Evolutionary conservation across 495 filamentous ascomycete species (phyloP).

Genomic region (Neurospora tetraspora): DNA sequence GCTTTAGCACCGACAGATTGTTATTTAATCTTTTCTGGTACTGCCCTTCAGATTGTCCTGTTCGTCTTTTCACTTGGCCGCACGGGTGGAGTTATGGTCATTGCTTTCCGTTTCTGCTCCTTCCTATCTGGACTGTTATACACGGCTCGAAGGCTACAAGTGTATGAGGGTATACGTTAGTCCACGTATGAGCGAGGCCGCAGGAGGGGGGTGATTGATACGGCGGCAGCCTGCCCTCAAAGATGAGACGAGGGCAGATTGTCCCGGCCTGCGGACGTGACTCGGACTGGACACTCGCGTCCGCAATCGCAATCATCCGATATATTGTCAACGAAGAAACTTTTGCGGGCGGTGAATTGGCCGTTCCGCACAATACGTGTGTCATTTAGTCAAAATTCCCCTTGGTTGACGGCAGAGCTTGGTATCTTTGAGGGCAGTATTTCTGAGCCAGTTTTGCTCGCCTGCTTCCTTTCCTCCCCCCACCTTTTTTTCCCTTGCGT

Average conservation of each 20-base stretch:
- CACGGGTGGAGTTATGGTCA: neutral
- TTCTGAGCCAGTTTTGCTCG: neutral
- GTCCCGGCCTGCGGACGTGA: neutral
- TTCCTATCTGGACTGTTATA: neutral
- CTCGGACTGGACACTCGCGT: neutral
- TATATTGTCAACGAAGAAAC: neutral
- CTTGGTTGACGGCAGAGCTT: neutral
- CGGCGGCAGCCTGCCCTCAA: neutral
- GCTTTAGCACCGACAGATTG: too few relatives aligned
- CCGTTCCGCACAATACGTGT: neutral
- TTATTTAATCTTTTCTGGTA: too few relatives aligned
- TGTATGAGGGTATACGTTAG: neutral
- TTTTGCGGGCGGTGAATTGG: neutral
- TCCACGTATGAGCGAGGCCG: neutral
- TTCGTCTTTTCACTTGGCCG: neutral
- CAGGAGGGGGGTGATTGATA: neutral
- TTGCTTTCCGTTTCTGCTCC: neutral
- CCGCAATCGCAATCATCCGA: neutral
- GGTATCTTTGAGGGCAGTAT: neutral
- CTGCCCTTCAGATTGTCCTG: too few relatives aligned
- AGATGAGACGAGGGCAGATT: neutral
- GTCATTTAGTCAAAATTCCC: neutral
- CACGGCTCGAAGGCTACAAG: neutral
- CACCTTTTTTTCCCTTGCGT: neutral
- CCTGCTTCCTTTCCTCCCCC: neutral